These are phyloP conservation scores for Chalciporus sphaerocephalus DNA, from an alignment of 768 basidiomycete species.

Conservation along the genomic window DNA sequence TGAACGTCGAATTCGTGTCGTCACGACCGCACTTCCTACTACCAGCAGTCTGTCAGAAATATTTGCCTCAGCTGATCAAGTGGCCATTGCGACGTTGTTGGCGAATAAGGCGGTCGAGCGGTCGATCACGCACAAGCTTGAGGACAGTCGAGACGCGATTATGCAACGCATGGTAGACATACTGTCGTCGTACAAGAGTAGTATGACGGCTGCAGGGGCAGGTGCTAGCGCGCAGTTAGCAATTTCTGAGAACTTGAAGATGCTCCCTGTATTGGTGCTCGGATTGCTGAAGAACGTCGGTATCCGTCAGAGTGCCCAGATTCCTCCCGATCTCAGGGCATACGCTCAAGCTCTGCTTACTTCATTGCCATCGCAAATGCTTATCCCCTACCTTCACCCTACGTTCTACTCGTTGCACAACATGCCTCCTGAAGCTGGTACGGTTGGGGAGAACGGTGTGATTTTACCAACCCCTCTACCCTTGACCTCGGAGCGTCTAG, in stretches of 20 bases:
- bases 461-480: constrained; percentile 86
- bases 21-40: constrained; percentile 83
- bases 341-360: constrained; percentile 92
- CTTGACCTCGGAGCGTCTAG: constrained; percentile 90
- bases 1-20: constrained; percentile 86
- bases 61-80: constrained; percentile 86
- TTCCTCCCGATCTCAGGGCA: constrained; percentile 92
- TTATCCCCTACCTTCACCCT: constrained; percentile 93
- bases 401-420: constrained; percentile 94
- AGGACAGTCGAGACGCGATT: constrained; percentile 84
- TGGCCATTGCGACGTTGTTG: constrained; percentile 77
- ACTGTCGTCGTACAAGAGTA: constrained; percentile 85
- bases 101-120: constrained; percentile 94
- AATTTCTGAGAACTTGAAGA: constrained; percentile 89
- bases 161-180: constrained; percentile 83
- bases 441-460: constrained; percentile 83
- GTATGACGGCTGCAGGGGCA: constrained; percentile 90
- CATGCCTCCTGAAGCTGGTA: constrained; percentile 93
- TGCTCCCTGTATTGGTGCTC: constrained; percentile 86
- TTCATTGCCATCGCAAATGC: constrained; percentile 83
- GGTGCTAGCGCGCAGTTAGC: constrained; percentile 94
- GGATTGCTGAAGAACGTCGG: constrained; percentile 96
- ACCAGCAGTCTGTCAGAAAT: constrained; percentile 85
- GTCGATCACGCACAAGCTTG: constrained; percentile 77
- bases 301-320: constrained; percentile 91